Conservation (phyloP, 1,284 basidiomycete genomes). For the Irpex sp. region DNA sequence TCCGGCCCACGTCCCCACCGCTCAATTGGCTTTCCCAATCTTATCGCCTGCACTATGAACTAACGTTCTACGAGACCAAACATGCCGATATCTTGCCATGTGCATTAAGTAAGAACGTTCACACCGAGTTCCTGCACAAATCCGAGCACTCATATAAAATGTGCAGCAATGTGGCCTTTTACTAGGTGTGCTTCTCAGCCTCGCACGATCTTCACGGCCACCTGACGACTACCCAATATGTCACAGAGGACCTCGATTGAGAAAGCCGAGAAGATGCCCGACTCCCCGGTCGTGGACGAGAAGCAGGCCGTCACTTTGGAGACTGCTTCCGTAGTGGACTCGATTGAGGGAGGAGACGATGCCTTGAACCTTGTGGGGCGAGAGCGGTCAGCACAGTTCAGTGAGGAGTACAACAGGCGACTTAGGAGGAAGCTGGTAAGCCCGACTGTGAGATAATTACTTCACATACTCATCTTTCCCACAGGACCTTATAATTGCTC, state of each 20-base stretch:
- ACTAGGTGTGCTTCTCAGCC: background rate
- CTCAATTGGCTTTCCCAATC: background rate
- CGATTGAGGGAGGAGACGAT: constrained; percentile 45
- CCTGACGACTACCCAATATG: background rate
- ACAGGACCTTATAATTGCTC: constrained; percentile 56
- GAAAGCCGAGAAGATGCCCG: constrained; percentile 11
- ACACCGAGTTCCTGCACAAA: background rate
- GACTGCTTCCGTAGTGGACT: constrained; percentile 27
- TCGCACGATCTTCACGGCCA: background rate
- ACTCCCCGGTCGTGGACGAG: constrained; percentile 19
- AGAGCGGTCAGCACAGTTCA: constrained; percentile 49
- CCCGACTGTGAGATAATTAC: constrained; percentile 2
- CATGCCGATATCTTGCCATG: background rate
- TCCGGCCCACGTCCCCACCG: background rate
- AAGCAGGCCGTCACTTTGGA: constrained; percentile 17
- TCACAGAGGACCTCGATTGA: constrained; percentile 8
- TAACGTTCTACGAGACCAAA: background rate
- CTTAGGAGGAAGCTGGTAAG: constrained; percentile 56
- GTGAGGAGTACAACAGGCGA: constrained; percentile 55
- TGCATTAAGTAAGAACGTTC: background rate
- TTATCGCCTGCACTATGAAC: background rate
- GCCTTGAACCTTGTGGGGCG: constrained; percentile 55
- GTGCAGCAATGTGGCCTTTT: background rate
- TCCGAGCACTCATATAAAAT: background rate
- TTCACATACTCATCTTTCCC: background rate